Evolutionary conservation across 805 yeast genomes (phyloP).

Genomic region (Wickerhamiella sergipiensis): DNA sequence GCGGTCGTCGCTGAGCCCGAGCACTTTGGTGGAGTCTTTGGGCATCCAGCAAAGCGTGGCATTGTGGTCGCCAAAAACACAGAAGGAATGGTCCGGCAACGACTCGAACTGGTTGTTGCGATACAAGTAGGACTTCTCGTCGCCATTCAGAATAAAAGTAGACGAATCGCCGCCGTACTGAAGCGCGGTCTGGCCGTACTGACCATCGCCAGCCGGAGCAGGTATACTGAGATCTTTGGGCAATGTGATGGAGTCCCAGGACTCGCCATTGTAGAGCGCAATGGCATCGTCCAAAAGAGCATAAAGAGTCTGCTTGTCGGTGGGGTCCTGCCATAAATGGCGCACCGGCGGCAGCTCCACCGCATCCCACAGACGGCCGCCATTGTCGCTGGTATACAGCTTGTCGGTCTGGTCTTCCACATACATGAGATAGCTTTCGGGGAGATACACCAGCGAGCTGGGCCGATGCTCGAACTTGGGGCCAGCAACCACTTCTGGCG

Average conservation of each 20-base stretch:
- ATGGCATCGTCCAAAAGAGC: neutral
- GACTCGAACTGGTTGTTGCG: neutral
- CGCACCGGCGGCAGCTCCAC: neutral
- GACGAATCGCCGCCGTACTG: neutral
- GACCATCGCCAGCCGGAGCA: neutral
- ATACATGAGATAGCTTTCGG: neutral
- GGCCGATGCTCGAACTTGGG: neutral
- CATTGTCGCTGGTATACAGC: neutral
- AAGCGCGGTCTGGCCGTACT: neutral
- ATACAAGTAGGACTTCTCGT: neutral
- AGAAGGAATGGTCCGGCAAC: neutral
- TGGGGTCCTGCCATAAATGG: neutral
- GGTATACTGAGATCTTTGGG: neutral
- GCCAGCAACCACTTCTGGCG: neutral
- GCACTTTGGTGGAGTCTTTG: neutral
- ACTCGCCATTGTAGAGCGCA: neutral
- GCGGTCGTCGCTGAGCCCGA: neutral
- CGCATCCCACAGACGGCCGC: neutral
- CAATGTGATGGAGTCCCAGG: neutral
- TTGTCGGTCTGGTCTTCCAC: neutral
- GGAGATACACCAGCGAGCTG: neutral
- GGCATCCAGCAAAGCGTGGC: neutral
- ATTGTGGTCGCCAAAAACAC: neutral
- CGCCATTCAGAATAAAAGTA: neutral
- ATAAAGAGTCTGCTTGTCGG: neutral